Evolutionary conservation across 2,329 filamentous ascomycete species (phyloP), one percentile per base, ranked within the genome.

Genomic region (Malbranchea cinnamomea): DNA sequence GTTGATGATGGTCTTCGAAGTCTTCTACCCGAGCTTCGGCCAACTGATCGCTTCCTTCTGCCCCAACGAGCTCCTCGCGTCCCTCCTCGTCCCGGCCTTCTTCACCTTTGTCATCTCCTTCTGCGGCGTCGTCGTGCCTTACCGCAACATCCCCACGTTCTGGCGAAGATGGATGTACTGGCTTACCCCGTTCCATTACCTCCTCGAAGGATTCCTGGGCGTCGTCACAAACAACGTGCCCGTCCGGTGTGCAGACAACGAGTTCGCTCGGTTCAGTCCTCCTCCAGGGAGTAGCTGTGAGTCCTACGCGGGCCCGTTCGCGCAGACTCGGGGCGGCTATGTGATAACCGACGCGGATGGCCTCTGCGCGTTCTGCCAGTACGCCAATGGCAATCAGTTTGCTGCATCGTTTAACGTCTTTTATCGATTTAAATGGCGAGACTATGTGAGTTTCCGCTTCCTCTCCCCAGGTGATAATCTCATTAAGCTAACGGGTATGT

Each of bases 71-170:
- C 55, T 78, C 3, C 60, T 79, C 11, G 75, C 74, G 1, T 74
- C 69, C 3, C 52, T 79, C 0, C 57, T 79, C 1, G 73, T 79
- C 1, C 76, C 77, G 0, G 48, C 78, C 3, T 77, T 79, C 52
- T 78, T 80, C 55, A 65, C 74, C 15, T 79, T 71, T 23, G 58
- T 82, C 2, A 63, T 81, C 6, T 68, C 67, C 1, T 84, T 85
- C 57, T 83, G 77, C 41, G 79, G 79, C 37, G 75, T 84, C 2
- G 59, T 82, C 4, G 78, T 83, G 0, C 77, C 78, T 0, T 80
- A 75, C 38, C 43, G 43, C 0, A 62, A 65, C 15, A 62, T 84
- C 13, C 67, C 71, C 6, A 41, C 50, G 1, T 83, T 83, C 51
- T 84, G 78, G 78, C 56, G 62, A 9, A 52, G 52, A 5, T 71